Base-by-base conservation (phyloP, 2,329 filamentous ascomycete genomes). In the Fusarium duplospermum region DNA sequence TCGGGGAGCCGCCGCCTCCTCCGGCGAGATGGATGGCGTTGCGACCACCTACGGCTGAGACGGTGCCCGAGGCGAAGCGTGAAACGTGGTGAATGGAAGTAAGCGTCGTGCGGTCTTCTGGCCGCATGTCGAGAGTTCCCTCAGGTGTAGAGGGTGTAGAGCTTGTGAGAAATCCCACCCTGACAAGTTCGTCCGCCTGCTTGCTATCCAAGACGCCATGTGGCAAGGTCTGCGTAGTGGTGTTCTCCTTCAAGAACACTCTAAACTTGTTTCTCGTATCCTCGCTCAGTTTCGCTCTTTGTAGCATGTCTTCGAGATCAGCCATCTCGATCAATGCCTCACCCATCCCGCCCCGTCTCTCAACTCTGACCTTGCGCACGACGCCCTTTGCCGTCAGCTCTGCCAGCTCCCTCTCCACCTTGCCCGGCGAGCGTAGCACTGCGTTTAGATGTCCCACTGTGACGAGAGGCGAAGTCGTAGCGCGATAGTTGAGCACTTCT, bases 11-110 rank as follows among this genome's bases (percentile, higher is more conserved):
- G 62, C 87, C 86, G 10, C 84, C 80, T 8, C 92, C 93, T 18
- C 92, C 92, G 3, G 87, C 89, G 58, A 87, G 87, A 78, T 92
- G 89, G 6, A 94, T 84, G 3, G 90, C 92, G 22, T 89, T 89
- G n/a, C 85, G 83, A 6, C 93, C 93, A 2, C 93, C 93, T 1
- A 94, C 90, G 2, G 93, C 92, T 8, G 86, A 91, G 2, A 93
- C 77, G 4, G 91, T 91, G 16, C 93, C 93, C 1, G 93, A 92
- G 6, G 92, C 89, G 24, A 92, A 91, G 71, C 85, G 87, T 3
- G 91, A 89, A 24, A 93, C 89, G 29, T 86, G 87, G 40, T 91
- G 88, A 11, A 94, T 85, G 4, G 90, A 91, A 27, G 89, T 87
- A 40, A 92, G 83, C 11, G 87, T 89, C 18, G 87, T 87, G 72